Percentiles rank a stretch among this genome's conserved stretches.
Evolutionary conservation across 352 stramenopile species (phyloP).

Genomic region (Globisporangium orthogonon): DNA sequence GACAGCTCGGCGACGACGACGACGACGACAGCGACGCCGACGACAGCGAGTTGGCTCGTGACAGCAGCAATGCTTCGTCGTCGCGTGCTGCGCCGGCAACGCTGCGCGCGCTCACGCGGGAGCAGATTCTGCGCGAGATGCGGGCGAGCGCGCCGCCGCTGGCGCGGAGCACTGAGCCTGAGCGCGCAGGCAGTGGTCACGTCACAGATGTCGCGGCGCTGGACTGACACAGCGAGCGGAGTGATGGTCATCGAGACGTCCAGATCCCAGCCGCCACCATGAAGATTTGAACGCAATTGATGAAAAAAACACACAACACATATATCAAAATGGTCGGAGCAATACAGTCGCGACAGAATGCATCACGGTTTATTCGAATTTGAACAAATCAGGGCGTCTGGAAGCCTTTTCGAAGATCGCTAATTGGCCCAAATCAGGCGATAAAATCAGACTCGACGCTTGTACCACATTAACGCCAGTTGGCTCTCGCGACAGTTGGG

Average conservation of each 20-base stretch:
- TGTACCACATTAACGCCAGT: not conserved
- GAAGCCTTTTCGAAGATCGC: too few relatives aligned
- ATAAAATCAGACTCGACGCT: too few relatives aligned
- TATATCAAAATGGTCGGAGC: too few relatives aligned
- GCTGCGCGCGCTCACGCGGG: conserved; percentile 38
- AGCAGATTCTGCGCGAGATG: conserved; percentile 51
- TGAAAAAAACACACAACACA: too few relatives aligned
- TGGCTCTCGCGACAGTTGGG: not conserved
- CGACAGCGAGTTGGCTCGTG: not conserved
- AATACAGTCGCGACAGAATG: too few relatives aligned
- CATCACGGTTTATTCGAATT: too few relatives aligned
- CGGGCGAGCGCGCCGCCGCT: not conserved
- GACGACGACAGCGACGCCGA: conserved; percentile 10
- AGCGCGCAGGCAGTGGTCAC: not conserved
- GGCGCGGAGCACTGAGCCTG: not conserved
- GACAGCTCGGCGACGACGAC: conserved; percentile 9
- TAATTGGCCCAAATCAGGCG: too few relatives aligned
- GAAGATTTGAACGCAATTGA: too few relatives aligned
- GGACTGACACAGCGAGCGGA: not conserved
- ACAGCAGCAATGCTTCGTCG: not conserved
- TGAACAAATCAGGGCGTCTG: too few relatives aligned
- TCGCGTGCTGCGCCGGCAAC: conserved; percentile 1
- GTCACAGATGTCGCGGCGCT: conserved; percentile 5
- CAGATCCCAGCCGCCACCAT: too few relatives aligned
- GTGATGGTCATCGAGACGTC: too few relatives aligned